phyloP scores from a whole-genome alignment of 2,329 filamentous ascomycete species.

The Aureobasidium zeae region DNA sequence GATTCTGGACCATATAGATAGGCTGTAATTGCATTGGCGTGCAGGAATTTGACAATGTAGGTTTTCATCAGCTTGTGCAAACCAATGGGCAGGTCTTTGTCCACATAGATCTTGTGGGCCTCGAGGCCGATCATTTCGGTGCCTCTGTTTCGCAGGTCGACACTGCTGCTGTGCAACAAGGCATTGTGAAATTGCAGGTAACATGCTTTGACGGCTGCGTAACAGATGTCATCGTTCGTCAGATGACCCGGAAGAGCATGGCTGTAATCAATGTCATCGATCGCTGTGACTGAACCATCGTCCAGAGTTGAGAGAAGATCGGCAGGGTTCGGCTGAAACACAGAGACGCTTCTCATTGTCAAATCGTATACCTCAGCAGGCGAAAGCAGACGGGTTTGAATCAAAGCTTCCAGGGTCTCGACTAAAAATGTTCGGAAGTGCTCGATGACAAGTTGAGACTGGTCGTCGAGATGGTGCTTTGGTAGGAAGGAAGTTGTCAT shows the following conservation, averaged over 20 bases:
- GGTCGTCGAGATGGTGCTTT: background rate
- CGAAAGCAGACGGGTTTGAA: background rate
- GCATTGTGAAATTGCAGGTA: conserved; percentile 59
- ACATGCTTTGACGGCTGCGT: conserved; percentile 47
- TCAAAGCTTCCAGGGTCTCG: background rate
- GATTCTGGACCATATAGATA: conserved; percentile 88
- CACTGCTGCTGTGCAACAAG: conserved; percentile 73
- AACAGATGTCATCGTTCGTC: background rate
- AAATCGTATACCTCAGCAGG: background rate
- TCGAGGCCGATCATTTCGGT: conserved; percentile 64
- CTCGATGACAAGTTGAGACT: background rate
- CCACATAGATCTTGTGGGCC: conserved; percentile 51
- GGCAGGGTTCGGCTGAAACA: conserved; percentile 18
- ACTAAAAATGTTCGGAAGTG: background rate
- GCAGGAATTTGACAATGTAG: conserved; percentile 61
- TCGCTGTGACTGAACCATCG: background rate
- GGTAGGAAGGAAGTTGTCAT: background rate
- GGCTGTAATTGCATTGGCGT: conserved; percentile 62
- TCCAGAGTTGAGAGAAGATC: conserved; percentile 39
- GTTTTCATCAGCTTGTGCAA: conserved; percentile 48
- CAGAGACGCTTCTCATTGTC: background rate
- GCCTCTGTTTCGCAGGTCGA: conserved; percentile 78
- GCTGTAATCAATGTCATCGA: too few relatives aligned
- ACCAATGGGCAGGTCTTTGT: conserved; percentile 37
- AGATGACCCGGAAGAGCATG: background rate